phyloP scores from a whole-genome alignment of 2,329 filamentous ascomycete genomes.

The Blastomyces gilchristii region DNA sequence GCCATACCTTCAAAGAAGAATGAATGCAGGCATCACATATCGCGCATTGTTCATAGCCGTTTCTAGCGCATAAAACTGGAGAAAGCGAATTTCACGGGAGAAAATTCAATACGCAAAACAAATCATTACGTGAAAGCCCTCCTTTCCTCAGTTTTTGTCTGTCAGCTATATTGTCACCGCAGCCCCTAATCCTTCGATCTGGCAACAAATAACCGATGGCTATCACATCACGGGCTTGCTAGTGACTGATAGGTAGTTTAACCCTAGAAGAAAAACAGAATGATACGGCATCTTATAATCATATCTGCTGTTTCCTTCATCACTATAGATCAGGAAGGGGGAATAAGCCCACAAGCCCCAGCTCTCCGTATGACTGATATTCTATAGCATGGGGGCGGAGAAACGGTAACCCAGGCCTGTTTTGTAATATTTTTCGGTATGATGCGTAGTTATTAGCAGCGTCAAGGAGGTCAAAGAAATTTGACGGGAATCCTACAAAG shows the following conservation, averaged over 20 bases:
- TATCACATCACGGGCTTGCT: background rate
- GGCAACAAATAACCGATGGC: background rate
- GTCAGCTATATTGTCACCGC: slow-evolving; percentile 1
- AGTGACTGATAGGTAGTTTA: background rate
- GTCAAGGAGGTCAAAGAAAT: slow-evolving; percentile 21
- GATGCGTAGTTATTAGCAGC: slow-evolving; percentile 26
- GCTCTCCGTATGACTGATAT: slow-evolving; percentile 13
- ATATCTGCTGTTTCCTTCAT: background rate
- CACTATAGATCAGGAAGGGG: slow-evolving; percentile 12
- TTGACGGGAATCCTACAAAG: slow-evolving; percentile 6
- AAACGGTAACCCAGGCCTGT: slow-evolving; percentile 30
- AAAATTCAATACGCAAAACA: background rate
- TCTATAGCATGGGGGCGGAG: slow-evolving; percentile 30
- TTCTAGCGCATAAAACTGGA: background rate
- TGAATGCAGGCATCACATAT: slow-evolving; percentile 1
- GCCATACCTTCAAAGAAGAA: background rate
- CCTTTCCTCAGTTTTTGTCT: background rate
- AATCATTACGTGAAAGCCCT: background rate
- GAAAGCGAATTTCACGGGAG: background rate
- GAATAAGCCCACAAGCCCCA: slow-evolving; percentile 12
- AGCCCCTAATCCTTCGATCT: background rate
- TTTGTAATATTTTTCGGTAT: slow-evolving; percentile 27
- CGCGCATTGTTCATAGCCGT: background rate
- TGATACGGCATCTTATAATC: background rate
- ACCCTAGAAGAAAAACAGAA: background rate